Evolutionary conservation across 495 filamentous ascomycete genomes (phyloP), one percentile per base, ranked within the genome.

Genomic region (Penicillium pulvis): DNA sequence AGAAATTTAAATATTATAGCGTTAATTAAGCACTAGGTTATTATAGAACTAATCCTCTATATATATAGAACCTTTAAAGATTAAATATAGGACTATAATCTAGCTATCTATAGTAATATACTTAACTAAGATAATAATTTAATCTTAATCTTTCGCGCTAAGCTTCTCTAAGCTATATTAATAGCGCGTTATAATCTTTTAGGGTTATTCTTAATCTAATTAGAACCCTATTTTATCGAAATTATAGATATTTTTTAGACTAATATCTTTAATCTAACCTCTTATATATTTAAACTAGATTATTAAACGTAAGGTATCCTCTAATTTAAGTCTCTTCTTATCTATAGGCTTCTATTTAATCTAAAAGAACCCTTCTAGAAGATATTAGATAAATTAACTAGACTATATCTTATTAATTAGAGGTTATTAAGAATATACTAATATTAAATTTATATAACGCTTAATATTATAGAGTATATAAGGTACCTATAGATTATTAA

Each of bases 231-330:
- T 44, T 44, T 44, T 11, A 11, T 44, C n/a, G 10, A 44, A 44
- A 44, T 44, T 44, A 44, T 44, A 44, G n/a, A 44, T 44, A 44
- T 44, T 44, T n/a, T 44, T 44, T 5, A n/a, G 42, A 44, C 12
- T 19, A 44, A 44, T 44, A 8, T 10, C 42, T 20, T 20, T 23
- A 19, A 44, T 19, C 42, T n/a, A 20, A 20, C 17, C 0, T 23
- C 17, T 11, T 20, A 44, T 11, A 23, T 44, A 6, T 1, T 44
- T 5, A 44, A 44, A 44, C 42, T n/a, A 44, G 6, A 11, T 19
- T 19, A 44, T 44, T 4, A 44, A 1, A 20, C 6, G 1, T 19
- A 11, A 44, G n/a, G 20, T 19, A 44, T 19, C 42, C 42, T 44
- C 20, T 8, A n/a, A 44, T 19, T 44, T 12, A 11, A 19, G 16